Evolutionary conservation across 768 basidiomycete species (phyloP).

Genomic region (Exsudoporus frostii): DNA sequence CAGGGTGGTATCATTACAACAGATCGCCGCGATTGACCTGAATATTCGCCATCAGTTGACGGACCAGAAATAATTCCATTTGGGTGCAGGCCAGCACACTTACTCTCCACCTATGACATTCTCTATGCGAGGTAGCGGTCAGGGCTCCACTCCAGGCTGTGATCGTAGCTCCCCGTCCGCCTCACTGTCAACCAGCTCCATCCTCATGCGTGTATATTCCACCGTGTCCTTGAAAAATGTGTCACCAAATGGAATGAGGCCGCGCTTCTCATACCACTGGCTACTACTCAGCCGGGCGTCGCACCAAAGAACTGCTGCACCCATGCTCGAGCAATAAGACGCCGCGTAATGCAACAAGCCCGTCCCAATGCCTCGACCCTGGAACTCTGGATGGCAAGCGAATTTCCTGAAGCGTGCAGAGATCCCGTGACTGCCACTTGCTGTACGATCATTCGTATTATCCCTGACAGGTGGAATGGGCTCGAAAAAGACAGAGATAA

Average conservation of each 20-base stretch:
- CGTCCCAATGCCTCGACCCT: conserved; percentile 53
- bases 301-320: conserved; percentile 51
- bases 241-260: conserved; percentile 47
- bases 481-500: conserved; percentile 57
- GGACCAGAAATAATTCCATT: background rate
- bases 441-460: conserved; percentile 3
- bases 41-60: conserved; percentile 5
- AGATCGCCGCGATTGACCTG: conserved; percentile 9
- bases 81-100: background rate
- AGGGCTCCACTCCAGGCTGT: background rate
- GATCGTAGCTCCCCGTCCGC: background rate
- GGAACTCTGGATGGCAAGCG: conserved; percentile 50
- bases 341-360: conserved; percentile 41
- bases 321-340: conserved; percentile 39
- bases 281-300: conserved; percentile 47
- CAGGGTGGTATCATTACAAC: conserved; percentile 14
- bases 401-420: conserved; percentile 58
- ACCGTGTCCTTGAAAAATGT: conserved; percentile 52
- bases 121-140: background rate
- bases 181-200: conserved; percentile 20
- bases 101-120: background rate
- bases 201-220: conserved; percentile 56
- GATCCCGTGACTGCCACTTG: conserved; percentile 1
- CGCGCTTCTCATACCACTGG: conserved; percentile 53
- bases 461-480: conserved; percentile 25